Base-by-base conservation (phyloP, 805 yeast genomes). In the Yueomyces sp. region DNA sequence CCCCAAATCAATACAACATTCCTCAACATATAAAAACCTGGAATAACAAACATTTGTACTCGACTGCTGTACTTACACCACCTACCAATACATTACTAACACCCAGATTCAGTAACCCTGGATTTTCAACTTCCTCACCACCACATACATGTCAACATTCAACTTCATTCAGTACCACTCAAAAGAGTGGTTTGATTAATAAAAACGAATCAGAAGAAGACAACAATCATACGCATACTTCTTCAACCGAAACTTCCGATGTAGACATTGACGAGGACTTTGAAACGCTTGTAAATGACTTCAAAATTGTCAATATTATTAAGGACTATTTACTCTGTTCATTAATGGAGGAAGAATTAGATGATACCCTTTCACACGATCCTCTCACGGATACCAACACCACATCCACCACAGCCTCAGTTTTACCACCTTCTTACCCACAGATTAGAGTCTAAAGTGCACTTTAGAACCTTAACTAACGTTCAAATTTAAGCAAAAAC, bases 281-380 rank as follows among this genome's bases (percentile, higher is more conserved):
- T 7, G 31, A 4, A 46, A 46, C 26, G 5, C 49, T 51, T 38
- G 38, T 44, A 12, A 51, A 50, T 3, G 40, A 49, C 11, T 47
- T 50, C n/a, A 46, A 45, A 5, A 46, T 44, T 26, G 60, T 57
- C 19, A 50, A 54, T 34, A 39, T 54, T 28, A 50, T 59, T 26
- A 55, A 47, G 36, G 63, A 59, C 46, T 60, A 57, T 43, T 42
- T 57, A 40, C 41, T 59, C 19, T 60, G 63, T 40, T 45, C 53
- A 11, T 42, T 59, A 40, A 42, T 57, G 37, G 64, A 60, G 44
- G 9, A 30, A 30, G 57, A 58, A 26, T 56, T 54, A 26, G 52
- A 40, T 32, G 9, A 6, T 30, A 9, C 6, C 33, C 6, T 9
- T 30, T 30, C 9, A 30, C 51, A 47, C 26, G 45, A 46, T 9